Conservation (phyloP, 371 early-diverging fungal species). For the Dinochytrium kinnereticum region DNA sequence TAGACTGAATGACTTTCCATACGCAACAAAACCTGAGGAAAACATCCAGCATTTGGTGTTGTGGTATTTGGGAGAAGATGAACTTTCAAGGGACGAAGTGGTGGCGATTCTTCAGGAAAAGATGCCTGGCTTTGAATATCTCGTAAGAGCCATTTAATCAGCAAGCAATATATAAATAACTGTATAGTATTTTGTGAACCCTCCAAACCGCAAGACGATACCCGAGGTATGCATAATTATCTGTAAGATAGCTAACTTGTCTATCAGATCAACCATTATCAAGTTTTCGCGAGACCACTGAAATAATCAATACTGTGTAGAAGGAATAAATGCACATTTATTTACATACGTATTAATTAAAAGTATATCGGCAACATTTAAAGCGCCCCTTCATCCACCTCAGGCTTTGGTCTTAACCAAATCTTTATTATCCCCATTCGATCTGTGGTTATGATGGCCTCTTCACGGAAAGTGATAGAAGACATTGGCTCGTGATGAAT, state of each 20-base stretch:
- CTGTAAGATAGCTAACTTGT: not conserved
- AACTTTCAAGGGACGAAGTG: not conserved
- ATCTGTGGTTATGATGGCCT: constrained; percentile 83
- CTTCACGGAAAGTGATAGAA: constrained; percentile 79
- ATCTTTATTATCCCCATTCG: constrained; percentile 77
- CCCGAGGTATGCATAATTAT: constrained; percentile 18
- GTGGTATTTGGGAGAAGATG: constrained; percentile 27
- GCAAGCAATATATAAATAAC: not conserved
- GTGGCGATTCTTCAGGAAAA: constrained; percentile 3
- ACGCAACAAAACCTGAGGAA: constrained; percentile 19
- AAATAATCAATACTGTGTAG: no score
- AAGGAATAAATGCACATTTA: no score
- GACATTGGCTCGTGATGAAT: constrained; percentile 78
- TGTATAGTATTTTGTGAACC: constrained; percentile 12
- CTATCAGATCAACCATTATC: constrained; percentile 22
- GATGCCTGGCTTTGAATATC: constrained; percentile 13
- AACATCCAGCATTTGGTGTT: constrained; percentile 30
- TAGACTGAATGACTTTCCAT: constrained; percentile 28
- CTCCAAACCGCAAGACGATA: constrained; percentile 24
- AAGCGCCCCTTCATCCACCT: not conserved
- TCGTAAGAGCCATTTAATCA: not conserved
- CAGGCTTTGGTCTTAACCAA: constrained; percentile 74
- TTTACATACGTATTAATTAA: not conserved
- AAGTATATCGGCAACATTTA: not conserved
- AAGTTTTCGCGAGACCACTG: constrained; percentile 25